Conservation (phyloP, 2,329 filamentous ascomycete genomes). For the Chrysoporthe deuterocubensis region DNA sequence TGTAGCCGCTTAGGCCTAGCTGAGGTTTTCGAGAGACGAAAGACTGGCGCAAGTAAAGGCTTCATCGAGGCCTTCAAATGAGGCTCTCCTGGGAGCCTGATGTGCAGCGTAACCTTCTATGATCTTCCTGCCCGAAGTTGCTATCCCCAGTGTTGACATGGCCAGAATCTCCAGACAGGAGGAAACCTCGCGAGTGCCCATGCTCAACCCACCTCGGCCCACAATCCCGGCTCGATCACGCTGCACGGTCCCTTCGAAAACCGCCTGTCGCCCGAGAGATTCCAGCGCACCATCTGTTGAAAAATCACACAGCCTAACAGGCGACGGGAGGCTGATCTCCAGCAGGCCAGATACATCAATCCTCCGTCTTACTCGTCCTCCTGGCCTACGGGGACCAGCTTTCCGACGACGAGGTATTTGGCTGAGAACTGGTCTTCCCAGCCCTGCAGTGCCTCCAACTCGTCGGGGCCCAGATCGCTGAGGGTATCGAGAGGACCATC, state of each 20-base stretch:
- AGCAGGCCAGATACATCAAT: neutral
- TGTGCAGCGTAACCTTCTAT: neutral
- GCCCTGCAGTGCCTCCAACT: slow-evolving; percentile 80
- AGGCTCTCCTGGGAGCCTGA: neutral
- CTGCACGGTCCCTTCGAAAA: neutral
- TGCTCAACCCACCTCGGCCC: neutral
- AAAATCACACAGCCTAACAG: neutral
- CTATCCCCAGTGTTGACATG: neutral
- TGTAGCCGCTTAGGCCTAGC: neutral
- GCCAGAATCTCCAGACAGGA: neutral
- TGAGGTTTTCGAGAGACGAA: neutral
- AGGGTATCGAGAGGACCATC: slow-evolving; percentile 81
- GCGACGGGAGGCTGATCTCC: neutral
- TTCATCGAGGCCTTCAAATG: neutral
- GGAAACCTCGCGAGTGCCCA: neutral
- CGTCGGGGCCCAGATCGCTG: slow-evolving; percentile 70
- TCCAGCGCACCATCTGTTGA: neutral
- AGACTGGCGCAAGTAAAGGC: neutral
- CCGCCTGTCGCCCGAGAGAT: neutral
- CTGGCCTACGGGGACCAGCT: slow-evolving; percentile 65
- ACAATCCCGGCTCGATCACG: neutral
- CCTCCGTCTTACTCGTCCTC: slow-evolving; percentile 32
- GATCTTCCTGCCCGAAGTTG: neutral
- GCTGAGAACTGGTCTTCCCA: slow-evolving; percentile 94
- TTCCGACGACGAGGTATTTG: slow-evolving; percentile 95